A percentile compares a stretch with the other conserved stretches of the same genome.
phyloP scores from a whole-genome alignment of 805 yeast genomes.

The Isabelozyma heimii region DNA sequence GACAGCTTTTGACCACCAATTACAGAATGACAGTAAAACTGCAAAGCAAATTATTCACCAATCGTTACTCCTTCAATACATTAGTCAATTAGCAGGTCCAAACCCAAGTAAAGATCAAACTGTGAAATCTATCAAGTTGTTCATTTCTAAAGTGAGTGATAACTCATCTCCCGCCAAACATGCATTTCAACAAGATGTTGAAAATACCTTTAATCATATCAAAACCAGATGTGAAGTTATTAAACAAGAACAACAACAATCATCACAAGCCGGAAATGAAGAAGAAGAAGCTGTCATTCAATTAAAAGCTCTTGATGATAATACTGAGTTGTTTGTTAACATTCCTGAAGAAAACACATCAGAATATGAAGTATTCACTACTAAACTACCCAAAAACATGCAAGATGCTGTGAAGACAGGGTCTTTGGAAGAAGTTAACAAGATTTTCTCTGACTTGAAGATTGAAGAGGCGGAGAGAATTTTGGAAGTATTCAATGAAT shows the following conservation, averaged over 20 bases:
- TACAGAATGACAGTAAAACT: slow-evolving; percentile 52
- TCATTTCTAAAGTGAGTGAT: slow-evolving; percentile 62
- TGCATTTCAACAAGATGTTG: slow-evolving; percentile 73
- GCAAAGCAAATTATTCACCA: slow-evolving; percentile 76
- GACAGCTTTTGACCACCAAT: slow-evolving; percentile 85
- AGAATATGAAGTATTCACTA: slow-evolving; percentile 54
- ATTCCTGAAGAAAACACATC: slow-evolving; percentile 60
- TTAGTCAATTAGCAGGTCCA: slow-evolving; percentile 44
- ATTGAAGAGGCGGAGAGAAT: slow-evolving; percentile 78
- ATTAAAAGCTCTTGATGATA: slow-evolving; percentile 82
- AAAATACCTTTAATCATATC: slow-evolving; percentile 73
- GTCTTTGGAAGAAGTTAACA: slow-evolving; percentile 74
- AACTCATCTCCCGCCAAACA: slow-evolving; percentile 56
- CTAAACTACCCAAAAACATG: slow-evolving; percentile 57
- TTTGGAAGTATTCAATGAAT: slow-evolving; percentile 70
- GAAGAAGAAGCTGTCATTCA: slow-evolving; percentile 80
- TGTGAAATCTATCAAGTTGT: slow-evolving; percentile 53
- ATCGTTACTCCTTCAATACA: slow-evolving; percentile 75
- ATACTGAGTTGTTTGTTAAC: slow-evolving; percentile 66
- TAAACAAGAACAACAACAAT: slow-evolving; percentile 44
- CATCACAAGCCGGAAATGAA: slow-evolving; percentile 21
- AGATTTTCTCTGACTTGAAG: slow-evolving; percentile 70
- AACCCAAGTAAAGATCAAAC: slow-evolving; percentile 24
- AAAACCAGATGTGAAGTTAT: slow-evolving; percentile 70
- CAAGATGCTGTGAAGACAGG: slow-evolving; percentile 73